Conservation (phyloP, 768 basidiomycete genomes). For the Tylopilus felleus region DNA sequence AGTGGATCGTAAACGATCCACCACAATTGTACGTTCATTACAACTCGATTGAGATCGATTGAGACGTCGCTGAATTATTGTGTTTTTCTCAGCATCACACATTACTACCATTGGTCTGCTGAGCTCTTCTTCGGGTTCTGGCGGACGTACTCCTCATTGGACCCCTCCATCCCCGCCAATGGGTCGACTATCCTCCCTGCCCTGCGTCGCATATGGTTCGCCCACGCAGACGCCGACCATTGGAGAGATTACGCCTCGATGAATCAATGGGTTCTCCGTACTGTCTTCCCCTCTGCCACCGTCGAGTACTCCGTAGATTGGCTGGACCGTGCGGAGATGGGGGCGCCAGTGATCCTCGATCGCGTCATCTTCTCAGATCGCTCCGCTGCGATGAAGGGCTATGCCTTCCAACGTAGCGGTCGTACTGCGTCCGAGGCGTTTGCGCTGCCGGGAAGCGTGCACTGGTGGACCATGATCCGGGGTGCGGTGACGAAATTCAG, state of each 20-base stretch:
- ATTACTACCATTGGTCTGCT: constrained; percentile 93
- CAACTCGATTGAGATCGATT: no score
- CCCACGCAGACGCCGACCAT: constrained; percentile 65
- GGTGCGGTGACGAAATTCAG: constrained; percentile 71
- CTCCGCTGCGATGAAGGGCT: constrained; percentile 74
- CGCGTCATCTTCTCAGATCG: constrained; percentile 88
- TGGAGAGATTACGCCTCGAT: constrained; percentile 92
- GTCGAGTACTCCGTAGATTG: constrained; percentile 85
- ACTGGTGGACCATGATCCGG: constrained; percentile 85
- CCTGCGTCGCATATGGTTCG: constrained; percentile 72
- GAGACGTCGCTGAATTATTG: background rate
- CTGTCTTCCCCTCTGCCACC: constrained; percentile 73
- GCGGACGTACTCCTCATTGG: constrained; percentile 84
- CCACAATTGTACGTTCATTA: constrained; percentile 68
- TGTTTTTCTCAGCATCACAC: constrained; percentile 58
- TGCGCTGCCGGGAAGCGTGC: constrained; percentile 63
- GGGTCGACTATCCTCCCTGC: constrained; percentile 74
- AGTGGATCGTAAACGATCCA: constrained; percentile 84
- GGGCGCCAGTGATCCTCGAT: constrained; percentile 72
- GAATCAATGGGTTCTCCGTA: constrained; percentile 84
- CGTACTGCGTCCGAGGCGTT: constrained; percentile 77
- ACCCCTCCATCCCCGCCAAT: constrained; percentile 57
- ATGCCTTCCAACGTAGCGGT: constrained; percentile 63
- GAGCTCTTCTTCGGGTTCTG: constrained; percentile 92
- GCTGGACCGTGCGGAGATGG: constrained; percentile 71